Conservation (phyloP, 441 rosid genomes). For the Pelargonium australe region DNA sequence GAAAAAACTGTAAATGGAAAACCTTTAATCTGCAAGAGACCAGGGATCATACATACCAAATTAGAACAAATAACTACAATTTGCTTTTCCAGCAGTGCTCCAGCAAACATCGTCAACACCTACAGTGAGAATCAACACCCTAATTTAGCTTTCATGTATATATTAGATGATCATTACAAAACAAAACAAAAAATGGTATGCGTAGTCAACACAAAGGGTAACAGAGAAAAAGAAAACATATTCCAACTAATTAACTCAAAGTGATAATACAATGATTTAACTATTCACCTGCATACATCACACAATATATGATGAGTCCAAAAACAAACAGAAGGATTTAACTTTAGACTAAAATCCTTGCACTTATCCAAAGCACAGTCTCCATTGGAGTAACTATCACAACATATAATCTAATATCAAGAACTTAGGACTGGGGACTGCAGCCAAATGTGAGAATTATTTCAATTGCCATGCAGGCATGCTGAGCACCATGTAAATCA, state of each 20-base stretch:
- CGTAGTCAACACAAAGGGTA: not conserved
- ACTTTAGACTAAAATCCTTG: no score
- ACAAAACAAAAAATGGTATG: not conserved
- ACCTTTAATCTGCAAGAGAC: slow-evolving; percentile 2
- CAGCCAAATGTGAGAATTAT: no score
- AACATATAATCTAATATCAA: no score
- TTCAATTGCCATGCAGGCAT: no score
- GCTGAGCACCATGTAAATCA: no score
- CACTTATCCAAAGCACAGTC: no score
- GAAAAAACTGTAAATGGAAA: no score
- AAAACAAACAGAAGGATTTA: no score
- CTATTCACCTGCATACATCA: not conserved
- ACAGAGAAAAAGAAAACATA: not conserved
- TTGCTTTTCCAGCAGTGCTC: slow-evolving; percentile 89
- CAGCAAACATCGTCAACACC: slow-evolving; percentile 78
- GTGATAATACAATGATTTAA: not conserved
- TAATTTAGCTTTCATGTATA: not conserved
- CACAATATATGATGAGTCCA: not conserved
- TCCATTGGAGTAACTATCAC: no score
- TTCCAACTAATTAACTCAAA: slow-evolving; percentile 3
- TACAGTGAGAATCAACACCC: slow-evolving; percentile 25
- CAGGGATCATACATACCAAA: slow-evolving; percentile 51
- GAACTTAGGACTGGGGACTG: no score
- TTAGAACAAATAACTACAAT: slow-evolving; percentile 82
- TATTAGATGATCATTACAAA: not conserved